A percentile compares a stretch with the other conserved stretches of the same genome.
Conservation (phyloP, 495 filamentous ascomycete species). For the Astrothelium subdiscretum region DNA sequence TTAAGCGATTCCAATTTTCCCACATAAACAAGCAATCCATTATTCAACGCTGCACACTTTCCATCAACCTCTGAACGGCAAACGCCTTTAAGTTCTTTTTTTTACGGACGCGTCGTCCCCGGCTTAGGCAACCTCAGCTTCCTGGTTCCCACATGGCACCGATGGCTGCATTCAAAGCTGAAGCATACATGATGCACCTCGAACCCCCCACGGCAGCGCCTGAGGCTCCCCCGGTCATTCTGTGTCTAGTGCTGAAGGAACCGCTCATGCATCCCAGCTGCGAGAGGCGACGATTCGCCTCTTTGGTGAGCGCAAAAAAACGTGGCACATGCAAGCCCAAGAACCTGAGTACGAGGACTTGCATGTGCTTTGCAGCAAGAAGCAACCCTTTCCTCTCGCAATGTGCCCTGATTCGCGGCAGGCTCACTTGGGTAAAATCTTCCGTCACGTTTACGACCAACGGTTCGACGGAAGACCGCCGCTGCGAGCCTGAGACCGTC, state of each 20-base stretch:
- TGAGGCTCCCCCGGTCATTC: neutral
- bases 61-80: neutral
- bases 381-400: neutral
- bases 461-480: neutral
- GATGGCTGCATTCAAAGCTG: neutral
- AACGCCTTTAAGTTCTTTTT: too few species aligned
- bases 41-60: neutral
- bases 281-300: neutral
- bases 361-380: neutral
- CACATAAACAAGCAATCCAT: neutral
- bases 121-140: neutral
- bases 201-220: neutral
- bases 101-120: too few species aligned
- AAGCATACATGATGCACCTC: neutral
- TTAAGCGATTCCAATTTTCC: neutral
- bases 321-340: neutral
- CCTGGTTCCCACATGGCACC: too few species aligned
- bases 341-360: neutral
- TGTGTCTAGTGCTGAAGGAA: neutral
- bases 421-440: neutral
- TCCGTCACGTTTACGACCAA: neutral
- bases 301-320: neutral
- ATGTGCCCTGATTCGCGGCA: neutral
- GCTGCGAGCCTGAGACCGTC: neutral
- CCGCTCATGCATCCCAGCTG: neutral